These are phyloP conservation scores for Pleurotus sapidus DNA, from an alignment of 768 basidiomycete species.

Conservation along the genomic window DNA sequence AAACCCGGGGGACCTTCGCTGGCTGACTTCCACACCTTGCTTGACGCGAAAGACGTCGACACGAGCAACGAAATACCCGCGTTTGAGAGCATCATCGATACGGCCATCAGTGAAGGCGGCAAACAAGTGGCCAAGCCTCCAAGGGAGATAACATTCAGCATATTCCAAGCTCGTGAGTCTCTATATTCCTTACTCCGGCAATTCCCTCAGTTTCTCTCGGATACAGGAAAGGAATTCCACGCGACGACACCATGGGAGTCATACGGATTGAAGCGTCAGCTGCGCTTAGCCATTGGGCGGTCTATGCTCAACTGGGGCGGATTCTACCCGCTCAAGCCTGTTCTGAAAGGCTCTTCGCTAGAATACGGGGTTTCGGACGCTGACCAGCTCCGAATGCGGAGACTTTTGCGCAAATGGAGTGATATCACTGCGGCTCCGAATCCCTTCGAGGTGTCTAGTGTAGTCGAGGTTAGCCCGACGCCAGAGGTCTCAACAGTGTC, in stretches of 20 bases:
- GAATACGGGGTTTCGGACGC: background rate
- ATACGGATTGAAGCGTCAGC: background rate
- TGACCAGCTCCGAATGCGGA: slow-evolving; percentile 7
- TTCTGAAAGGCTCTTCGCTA: background rate
- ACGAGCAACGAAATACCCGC: background rate
- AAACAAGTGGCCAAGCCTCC: background rate
- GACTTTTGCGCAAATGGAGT: slow-evolving; percentile 10
- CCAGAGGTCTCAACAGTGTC: background rate
- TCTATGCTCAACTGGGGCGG: slow-evolving; percentile 12
- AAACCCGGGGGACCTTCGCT: slow-evolving; percentile 1
- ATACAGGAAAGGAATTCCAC: background rate
- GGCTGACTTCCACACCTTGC: background rate
- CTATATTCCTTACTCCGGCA: background rate
- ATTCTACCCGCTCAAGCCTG: slow-evolving; percentile 6
- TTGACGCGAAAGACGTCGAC: background rate
- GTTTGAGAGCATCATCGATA: slow-evolving; percentile 5
- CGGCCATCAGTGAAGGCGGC: slow-evolving; percentile 19
- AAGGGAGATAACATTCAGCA: slow-evolving; percentile 7
- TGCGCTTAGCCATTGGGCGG: slow-evolving; percentile 2
- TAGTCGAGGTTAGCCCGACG: background rate
- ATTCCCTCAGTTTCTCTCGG: background rate
- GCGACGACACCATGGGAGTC: background rate
- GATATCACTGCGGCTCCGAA: slow-evolving; percentile 2
- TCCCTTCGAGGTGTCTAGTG: slow-evolving; percentile 2
- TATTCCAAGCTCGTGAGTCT: slow-evolving; percentile 10